A percentile compares a stretch with the other conserved stretches of the same genome.
Conservation (phyloP, 441 rosid species). For the Codiaeum variegatum region DNA sequence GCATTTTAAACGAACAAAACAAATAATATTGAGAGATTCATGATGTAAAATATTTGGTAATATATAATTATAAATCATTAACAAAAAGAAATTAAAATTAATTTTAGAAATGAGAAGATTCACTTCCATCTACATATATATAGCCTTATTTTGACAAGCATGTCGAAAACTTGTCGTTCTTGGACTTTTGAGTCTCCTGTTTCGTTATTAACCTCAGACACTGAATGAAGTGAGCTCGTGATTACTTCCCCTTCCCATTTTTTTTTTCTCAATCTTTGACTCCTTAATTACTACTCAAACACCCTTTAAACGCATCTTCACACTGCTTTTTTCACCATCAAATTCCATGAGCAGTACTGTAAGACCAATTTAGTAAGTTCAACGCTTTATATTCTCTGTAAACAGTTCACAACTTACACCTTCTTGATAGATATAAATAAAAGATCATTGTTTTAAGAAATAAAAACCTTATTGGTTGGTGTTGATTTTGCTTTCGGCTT, state of each 20-base stretch:
- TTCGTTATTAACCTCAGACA: background rate
- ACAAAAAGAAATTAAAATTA: too few relatives aligned
- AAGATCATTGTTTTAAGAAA: background rate
- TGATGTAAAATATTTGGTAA: too few relatives aligned
- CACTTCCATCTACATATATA: too few relatives aligned
- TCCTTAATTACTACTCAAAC: background rate
- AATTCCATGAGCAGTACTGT: background rate
- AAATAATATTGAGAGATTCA: too few relatives aligned
- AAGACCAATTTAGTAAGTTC: background rate
- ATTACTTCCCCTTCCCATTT: background rate
- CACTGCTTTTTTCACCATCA: background rate
- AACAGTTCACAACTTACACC: background rate
- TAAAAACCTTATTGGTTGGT: background rate
- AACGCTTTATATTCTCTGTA: background rate
- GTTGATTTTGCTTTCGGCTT: background rate
- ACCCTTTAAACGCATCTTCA: background rate
- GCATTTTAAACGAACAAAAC: too few relatives aligned
- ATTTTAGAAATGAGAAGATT: too few relatives aligned
- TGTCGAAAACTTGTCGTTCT: background rate
- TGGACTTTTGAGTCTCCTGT: background rate
- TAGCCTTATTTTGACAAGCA: too few relatives aligned
- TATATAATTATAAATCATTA: too few relatives aligned
- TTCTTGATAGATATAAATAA: background rate
- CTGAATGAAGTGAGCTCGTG: background rate
- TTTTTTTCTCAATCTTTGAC: slow-evolving; percentile 2